These are phyloP conservation scores for Paramyrothecium sp. DNA, from an alignment of 2,329 filamentous ascomycete species.

Conservation along the genomic window DNA sequence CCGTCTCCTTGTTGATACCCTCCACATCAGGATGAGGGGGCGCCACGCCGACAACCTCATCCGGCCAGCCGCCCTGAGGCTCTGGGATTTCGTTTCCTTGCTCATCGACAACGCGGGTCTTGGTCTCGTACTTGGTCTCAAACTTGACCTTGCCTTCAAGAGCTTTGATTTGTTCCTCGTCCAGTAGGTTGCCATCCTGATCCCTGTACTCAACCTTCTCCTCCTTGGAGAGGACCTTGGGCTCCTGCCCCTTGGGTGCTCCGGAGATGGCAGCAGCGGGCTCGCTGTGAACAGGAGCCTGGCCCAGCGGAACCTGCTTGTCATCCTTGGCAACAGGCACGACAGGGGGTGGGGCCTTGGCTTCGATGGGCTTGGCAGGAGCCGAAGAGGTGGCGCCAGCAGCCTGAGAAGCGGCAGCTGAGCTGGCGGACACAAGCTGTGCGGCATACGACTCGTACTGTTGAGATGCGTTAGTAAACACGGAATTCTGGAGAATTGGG, in stretches of 20 bases:
- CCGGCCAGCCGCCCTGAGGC: slow-evolving; percentile 37
- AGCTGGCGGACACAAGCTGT: not conserved
- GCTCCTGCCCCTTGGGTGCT: slow-evolving; percentile 47
- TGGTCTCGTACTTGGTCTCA: slow-evolving; percentile 93
- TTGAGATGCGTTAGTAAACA: slow-evolving; percentile 28
- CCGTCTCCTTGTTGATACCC: slow-evolving; percentile 59
- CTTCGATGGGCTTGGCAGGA: slow-evolving; percentile 18
- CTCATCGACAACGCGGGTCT: slow-evolving; percentile 78
- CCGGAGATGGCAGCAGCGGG: slow-evolving; percentile 40
- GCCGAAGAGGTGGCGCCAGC: slow-evolving; percentile 24
- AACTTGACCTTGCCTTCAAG: slow-evolving; percentile 94
- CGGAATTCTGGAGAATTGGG: not conserved
- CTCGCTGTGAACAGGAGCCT: slow-evolving; percentile 20
- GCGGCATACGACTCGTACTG: slow-evolving; percentile 40
- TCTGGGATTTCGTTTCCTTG: slow-evolving; percentile 71
- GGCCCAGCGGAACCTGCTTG: slow-evolving; percentile 21
- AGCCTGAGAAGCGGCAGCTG: not conserved
- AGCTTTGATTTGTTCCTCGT: slow-evolving; percentile 77
- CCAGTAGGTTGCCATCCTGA: slow-evolving; percentile 84
- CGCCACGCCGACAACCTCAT: slow-evolving; percentile 43
- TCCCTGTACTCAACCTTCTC: slow-evolving; percentile 93
- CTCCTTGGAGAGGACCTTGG: slow-evolving; percentile 57
- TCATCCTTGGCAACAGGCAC: slow-evolving; percentile 12
- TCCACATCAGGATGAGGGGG: slow-evolving; percentile 62
- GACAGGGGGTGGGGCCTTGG: slow-evolving; percentile 5